Evolutionary conservation across 129 eudicot species (phyloP).

Genomic region (Dittrichia graveolens): DNA sequence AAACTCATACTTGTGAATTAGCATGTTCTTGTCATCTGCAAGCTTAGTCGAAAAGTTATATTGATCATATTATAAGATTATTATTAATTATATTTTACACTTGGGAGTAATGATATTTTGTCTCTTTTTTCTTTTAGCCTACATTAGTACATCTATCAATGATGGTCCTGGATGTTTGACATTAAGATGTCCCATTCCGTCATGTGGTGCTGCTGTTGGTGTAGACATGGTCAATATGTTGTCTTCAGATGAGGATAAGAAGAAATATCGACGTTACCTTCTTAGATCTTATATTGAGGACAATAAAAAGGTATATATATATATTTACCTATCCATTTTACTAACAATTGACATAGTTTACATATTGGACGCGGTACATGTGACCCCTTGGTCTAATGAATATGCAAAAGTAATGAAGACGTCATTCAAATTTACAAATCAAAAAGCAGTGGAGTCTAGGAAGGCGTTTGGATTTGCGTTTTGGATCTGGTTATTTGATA

Average conservation of each 20-base stretch:
- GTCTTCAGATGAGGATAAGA: slow-evolving; percentile 66
- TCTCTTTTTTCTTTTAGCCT: slow-evolving; percentile 43
- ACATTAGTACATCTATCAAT: slow-evolving; percentile 72
- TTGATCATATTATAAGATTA: background rate
- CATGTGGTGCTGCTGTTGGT: slow-evolving; percentile 77
- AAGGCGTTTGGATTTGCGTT: no score
- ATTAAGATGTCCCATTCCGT: slow-evolving; percentile 81
- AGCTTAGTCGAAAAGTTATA: background rate
- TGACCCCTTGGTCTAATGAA: no score
- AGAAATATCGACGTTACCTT: slow-evolving; percentile 81
- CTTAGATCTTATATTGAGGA: slow-evolving; percentile 94
- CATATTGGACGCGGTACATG: no score
- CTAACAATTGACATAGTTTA: no score
- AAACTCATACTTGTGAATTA: background rate
- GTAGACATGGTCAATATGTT: slow-evolving; percentile 64
- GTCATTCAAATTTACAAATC: no score
- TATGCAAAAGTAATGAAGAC: no score
- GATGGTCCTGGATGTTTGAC: slow-evolving; percentile 94
- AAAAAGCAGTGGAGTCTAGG: no score
- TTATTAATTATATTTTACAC: slow-evolving; percentile 17
- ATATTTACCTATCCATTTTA: background rate
- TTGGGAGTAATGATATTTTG: slow-evolving; percentile 4
- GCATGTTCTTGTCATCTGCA: background rate
- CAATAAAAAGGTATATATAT: slow-evolving; percentile 66
- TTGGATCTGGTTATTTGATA: no score